phyloP scores from a whole-genome alignment of 1,139 yeast species.

The Debaryomyces psychrophilus region DNA sequence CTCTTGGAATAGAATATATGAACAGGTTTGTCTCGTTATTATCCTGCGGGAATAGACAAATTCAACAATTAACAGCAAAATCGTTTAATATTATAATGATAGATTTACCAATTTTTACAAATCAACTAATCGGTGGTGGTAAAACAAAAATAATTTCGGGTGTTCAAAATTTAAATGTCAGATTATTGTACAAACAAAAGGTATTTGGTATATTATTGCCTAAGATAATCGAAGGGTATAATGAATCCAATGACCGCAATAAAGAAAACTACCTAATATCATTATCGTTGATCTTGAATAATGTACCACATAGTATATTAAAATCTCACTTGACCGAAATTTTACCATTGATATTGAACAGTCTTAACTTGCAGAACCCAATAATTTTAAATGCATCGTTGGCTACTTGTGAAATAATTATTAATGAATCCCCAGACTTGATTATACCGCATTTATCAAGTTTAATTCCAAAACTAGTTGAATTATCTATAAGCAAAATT shows the following conservation, averaged over 20 bases:
- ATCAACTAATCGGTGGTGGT: constrained; percentile 29
- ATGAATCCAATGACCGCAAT: constrained; percentile 17
- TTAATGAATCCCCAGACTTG: constrained; percentile 53
- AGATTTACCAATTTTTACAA: constrained; percentile 63
- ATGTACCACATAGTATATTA: constrained; percentile 63
- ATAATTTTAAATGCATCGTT: constrained; percentile 64
- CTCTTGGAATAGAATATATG: constrained; percentile 44
- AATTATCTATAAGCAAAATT: constrained; percentile 31
- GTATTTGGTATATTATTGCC: constrained; percentile 64
- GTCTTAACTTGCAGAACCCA: constrained; percentile 53
- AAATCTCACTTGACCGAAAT: constrained; percentile 62
- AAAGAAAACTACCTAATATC: constrained; percentile 58
- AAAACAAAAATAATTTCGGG: constrained; percentile 44
- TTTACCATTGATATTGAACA: constrained; percentile 71
- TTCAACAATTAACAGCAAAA: constrained; percentile 42
- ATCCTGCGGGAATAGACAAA: constrained; percentile 38
- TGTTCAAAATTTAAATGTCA: constrained; percentile 59
- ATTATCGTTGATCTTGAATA: constrained; percentile 66
- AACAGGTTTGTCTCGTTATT: constrained; percentile 42
- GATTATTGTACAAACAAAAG: constrained; percentile 76
- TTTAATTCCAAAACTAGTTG: constrained; percentile 58
- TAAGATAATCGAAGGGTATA: constrained; percentile 43
- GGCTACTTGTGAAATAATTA: constrained; percentile 53
- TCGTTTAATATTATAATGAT: constrained; percentile 66
- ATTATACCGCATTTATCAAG: constrained; percentile 56